Conservation (phyloP, 2,329 filamentous ascomycete genomes). For the Sporothrix pseudoabietina region DNA sequence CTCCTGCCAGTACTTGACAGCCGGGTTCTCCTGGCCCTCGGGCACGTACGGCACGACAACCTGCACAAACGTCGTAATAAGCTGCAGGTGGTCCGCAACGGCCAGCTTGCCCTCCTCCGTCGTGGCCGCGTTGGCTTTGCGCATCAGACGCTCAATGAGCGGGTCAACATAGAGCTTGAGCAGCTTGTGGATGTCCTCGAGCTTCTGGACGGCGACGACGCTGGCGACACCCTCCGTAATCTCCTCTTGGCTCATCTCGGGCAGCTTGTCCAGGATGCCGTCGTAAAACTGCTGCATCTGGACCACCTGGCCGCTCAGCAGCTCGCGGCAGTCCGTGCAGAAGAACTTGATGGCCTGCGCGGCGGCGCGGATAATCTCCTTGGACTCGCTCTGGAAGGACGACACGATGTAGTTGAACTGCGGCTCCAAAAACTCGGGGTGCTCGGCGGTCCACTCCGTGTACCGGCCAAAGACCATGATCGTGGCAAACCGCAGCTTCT, state of each 20-base stretch:
- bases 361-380: conserved; percentile 87
- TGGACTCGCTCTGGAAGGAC: conserved; percentile 84
- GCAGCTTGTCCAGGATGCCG: conserved; percentile 82
- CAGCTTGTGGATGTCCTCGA: conserved; percentile 76
- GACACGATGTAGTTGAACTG: conserved; percentile 96
- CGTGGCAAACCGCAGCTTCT: conserved; percentile 97
- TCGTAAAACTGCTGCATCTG: conserved; percentile 93
- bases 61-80: conserved; percentile 89
- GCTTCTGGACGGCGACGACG: conserved; percentile 83
- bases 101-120: conserved; percentile 82
- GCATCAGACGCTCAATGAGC: conserved; percentile 80
- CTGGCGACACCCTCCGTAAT: conserved; percentile 93
- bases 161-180: conserved; percentile 94
- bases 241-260: conserved; percentile 86
- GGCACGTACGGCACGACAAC: conserved; percentile 72
- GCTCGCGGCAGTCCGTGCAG: conserved; percentile 88
- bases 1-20: conserved; percentile 94
- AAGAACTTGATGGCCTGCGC: conserved; percentile 96
- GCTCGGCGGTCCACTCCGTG: conserved; percentile 95
- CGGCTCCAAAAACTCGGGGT: conserved; percentile 86
- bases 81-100: conserved; percentile 87
- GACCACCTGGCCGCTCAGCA: conserved; percentile 78
- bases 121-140: conserved; percentile 80
- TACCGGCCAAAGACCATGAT: conserved; percentile 97
- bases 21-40: conserved; percentile 75